Percentiles rank a stretch among this genome's conserved stretches.
Evolutionary conservation across 805 yeast species (phyloP).

Genomic region (Candida chauliodis): DNA sequence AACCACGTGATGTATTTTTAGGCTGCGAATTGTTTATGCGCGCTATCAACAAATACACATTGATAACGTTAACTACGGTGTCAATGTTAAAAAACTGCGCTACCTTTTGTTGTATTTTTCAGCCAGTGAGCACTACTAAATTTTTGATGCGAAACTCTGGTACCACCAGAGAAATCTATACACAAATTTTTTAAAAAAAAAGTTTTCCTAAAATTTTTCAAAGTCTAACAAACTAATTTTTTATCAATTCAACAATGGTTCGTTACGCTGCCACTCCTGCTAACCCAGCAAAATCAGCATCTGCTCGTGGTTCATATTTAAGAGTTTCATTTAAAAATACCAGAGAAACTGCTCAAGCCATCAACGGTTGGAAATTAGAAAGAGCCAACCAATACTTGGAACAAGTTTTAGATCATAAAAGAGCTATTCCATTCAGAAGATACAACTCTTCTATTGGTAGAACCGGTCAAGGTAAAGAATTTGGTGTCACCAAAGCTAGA

Average conservation of each 20-base stretch:
- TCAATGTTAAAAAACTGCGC: too few species aligned
- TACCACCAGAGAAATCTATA: too few species aligned
- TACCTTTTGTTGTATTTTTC: too few species aligned
- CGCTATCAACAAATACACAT: too few species aligned
- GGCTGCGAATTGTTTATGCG: too few species aligned
- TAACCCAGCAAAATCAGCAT: conserved; percentile 99
- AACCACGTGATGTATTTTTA: too few species aligned
- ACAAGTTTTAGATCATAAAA: conserved; percentile 95
- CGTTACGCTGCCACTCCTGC: conserved; percentile 99
- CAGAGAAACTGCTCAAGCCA: conserved; percentile 98
- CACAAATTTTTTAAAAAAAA: not conserved
- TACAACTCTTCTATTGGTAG: conserved; percentile 95
- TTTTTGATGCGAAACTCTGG: too few species aligned
- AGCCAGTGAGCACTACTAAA: too few species aligned
- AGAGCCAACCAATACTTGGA: conserved; percentile 94
- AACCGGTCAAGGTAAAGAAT: conserved; percentile 99
- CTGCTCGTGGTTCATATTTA: conserved; percentile 99
- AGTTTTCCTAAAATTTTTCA: conserved; percentile 3
- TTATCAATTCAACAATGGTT: conserved; percentile 59
- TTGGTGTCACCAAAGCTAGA: conserved; percentile 99
- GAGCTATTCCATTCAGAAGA: conserved; percentile 99
- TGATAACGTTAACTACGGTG: too few species aligned
- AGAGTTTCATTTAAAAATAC: conserved; percentile 99
- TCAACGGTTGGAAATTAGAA: conserved; percentile 96
- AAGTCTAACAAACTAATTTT: conserved; percentile 2